Base-by-base conservation (phyloP, 2,329 filamentous ascomycete species). In the Neocucurbitaria cava region DNA sequence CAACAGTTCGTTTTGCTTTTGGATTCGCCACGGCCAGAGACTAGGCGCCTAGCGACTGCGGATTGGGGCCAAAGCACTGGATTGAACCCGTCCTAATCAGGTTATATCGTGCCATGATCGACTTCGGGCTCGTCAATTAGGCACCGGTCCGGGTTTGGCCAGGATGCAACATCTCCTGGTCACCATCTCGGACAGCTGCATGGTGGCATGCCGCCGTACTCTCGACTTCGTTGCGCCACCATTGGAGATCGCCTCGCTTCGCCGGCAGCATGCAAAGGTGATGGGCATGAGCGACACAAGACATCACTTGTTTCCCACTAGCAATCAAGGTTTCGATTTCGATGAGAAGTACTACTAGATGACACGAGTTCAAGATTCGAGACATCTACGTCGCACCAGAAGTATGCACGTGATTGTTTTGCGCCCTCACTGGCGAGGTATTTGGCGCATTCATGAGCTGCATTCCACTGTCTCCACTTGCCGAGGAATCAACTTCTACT, bases 251-350 rank as follows among this genome's bases (percentile, higher is more conserved):
- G 36, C 39, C 54, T 54, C 40, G 44, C 43, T 46, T 46, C 38
- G 46, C 47, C 41, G 47, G n/a, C 28, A 38, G 21, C 39, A 52
- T 55, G 52, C 51, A 21, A 49, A 28, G 39, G 38, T 55, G 40
- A 43, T 49, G 47, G 52, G 47, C 55, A 58, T 48, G 51, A 52
- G 44, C 44, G 36, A 49, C 21, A 18, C 36, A 46, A 23, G 40
- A 13, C 10, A n/a, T 42, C 13, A 26, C 5, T 42, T 13, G 23
- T 42, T 42, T 31, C 26, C 33, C 46, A 30, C 36, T 11, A 15
- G 17, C 46, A 24, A 17, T 21, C 9, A 24, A 13, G 38, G 20
- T 36, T 40, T 20, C 46, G 30, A 43, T 46, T 30, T 23, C 20
- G 35, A 46, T 38, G 26, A 24, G 40, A 18, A 36, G 46, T 41